phyloP scores from a whole-genome alignment of 768 basidiomycete genomes.

The Suillus brevipes region DNA sequence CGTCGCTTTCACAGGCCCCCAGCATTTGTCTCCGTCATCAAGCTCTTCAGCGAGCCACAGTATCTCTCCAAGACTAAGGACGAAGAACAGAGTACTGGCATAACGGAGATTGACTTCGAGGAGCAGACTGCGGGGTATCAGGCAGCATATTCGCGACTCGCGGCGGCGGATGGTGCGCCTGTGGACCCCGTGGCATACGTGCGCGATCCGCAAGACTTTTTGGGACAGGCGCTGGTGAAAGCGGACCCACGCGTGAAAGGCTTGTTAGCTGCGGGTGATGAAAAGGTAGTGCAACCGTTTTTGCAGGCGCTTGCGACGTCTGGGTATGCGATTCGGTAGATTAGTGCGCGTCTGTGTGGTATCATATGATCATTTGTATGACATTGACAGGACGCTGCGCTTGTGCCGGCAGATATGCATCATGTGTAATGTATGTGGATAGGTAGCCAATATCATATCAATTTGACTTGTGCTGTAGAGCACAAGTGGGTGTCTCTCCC shows the following conservation, averaged over 20 bases:
- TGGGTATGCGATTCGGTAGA: constrained; percentile 28
- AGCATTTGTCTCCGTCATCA: constrained; percentile 67
- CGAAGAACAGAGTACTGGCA: constrained; percentile 50
- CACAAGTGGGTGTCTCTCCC: too few species aligned
- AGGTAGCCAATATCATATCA: background rate
- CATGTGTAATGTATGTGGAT: background rate
- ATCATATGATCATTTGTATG: background rate
- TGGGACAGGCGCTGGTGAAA: constrained; percentile 42
- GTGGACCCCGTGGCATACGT: constrained; percentile 65
- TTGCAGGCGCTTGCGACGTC: constrained; percentile 33
- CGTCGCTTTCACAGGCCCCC: constrained; percentile 52
- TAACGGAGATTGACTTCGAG: constrained; percentile 85
- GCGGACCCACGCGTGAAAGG: constrained; percentile 19
- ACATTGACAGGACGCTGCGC: background rate
- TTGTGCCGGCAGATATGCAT: background rate
- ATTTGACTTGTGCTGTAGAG: background rate
- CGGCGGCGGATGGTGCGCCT: constrained; percentile 65
- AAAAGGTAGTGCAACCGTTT: constrained; percentile 26
- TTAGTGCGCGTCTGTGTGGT: too few species aligned
- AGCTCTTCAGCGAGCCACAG: constrained; percentile 78
- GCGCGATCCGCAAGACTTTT: constrained; percentile 52
- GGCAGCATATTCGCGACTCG: constrained; percentile 88
- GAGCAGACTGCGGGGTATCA: constrained; percentile 92
- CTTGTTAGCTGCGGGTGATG: constrained; percentile 23
- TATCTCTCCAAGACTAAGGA: constrained; percentile 47